Percentiles rank a stretch among this genome's conserved stretches.
Conservation (phyloP, 257 asterid species). For the Hygrophila difformis region DNA sequence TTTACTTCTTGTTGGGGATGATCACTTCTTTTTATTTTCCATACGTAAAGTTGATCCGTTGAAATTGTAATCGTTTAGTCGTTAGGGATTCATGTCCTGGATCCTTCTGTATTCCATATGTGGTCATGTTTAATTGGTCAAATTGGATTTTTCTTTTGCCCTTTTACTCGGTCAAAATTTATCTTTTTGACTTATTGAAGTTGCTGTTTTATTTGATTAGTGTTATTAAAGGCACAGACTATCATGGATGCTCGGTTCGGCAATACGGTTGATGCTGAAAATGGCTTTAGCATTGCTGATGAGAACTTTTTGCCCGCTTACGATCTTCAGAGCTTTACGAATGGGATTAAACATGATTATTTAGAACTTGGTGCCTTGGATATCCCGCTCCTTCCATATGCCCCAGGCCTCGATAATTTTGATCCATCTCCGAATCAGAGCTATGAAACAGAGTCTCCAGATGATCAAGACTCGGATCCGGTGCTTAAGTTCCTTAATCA, state of each 20-base stretch:
- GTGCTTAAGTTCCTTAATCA: slow-evolving; percentile 78
- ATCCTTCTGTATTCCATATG: too few relatives aligned
- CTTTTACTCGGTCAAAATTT: too few relatives aligned
- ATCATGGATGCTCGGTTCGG: slow-evolving; percentile 52
- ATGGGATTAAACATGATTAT: slow-evolving; percentile 27
- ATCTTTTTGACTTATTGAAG: neutral
- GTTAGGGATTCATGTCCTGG: too few relatives aligned
- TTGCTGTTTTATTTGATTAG: neutral
- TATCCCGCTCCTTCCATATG: slow-evolving; percentile 28
- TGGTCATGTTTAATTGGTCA: too few relatives aligned
- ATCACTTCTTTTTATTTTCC: too few relatives aligned
- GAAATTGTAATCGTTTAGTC: too few relatives aligned
- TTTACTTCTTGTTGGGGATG: too few relatives aligned
- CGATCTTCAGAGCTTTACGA: slow-evolving; percentile 28
- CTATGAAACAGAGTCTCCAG: slow-evolving; percentile 67
- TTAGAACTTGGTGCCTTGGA: slow-evolving; percentile 36
- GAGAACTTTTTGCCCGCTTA: slow-evolving; percentile 25
- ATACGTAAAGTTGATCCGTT: too few relatives aligned
- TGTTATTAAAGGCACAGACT: neutral
- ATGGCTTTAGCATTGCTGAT: slow-evolving; percentile 32
- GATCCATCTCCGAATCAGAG: slow-evolving; percentile 39
- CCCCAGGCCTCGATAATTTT: slow-evolving; percentile 28
- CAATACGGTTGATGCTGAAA: slow-evolving; percentile 21
- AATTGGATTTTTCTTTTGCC: too few relatives aligned
- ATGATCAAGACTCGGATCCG: slow-evolving; percentile 76